These are phyloP conservation scores for Dioszegia aurantiaca DNA, from an alignment of 768 basidiomycete genomes.

Conservation along the genomic window DNA sequence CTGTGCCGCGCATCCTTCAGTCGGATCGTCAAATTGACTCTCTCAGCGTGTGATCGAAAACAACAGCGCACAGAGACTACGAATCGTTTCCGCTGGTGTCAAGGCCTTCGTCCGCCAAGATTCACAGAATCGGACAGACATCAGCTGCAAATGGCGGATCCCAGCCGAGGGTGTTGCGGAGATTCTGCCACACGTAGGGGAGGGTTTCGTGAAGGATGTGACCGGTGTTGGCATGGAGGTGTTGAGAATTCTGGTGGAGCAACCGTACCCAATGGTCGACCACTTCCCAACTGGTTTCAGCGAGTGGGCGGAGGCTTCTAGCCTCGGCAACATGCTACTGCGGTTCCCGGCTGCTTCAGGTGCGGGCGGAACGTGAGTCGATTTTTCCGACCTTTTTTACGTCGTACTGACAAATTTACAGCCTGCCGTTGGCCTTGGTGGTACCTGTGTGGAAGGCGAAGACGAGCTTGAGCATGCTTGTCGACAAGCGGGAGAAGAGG, in stretches of 20 bases:
- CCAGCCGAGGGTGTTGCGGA: conserved; percentile 81
- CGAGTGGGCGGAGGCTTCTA: conserved; percentile 57
- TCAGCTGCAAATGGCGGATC: conserved; percentile 57
- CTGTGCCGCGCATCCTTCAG: too few relatives aligned
- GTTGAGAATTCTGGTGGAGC: conserved; percentile 66
- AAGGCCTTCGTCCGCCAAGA: conserved; percentile 92
- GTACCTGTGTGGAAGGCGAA: conserved; percentile 96
- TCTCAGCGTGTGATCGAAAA: conserved; percentile 62
- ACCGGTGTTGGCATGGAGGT: conserved; percentile 60
- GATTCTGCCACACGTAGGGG: conserved; percentile 76
- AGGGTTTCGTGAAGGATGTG: conserved; percentile 61
- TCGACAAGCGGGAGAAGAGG: conserved; percentile 97
- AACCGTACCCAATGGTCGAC: conserved; percentile 73
- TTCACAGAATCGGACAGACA: conserved; percentile 54
- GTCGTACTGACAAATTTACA: conserved; percentile 45
- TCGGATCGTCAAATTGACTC: conserved; percentile 15
- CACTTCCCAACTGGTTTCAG: conserved; percentile 65
- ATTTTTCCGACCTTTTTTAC: neutral
- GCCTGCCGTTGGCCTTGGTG: conserved; percentile 73
- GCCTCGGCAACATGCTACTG: conserved; percentile 61
- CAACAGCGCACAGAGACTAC: conserved; percentile 79
- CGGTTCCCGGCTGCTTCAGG: conserved; percentile 62
- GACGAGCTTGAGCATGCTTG: conserved; percentile 81
- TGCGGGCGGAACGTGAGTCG: conserved; percentile 60
- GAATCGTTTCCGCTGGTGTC: conserved; percentile 88